These are phyloP conservation scores for Pseudevernia furfuracea DNA, from an alignment of 495 filamentous ascomycete genomes.

Conservation along the genomic window DNA sequence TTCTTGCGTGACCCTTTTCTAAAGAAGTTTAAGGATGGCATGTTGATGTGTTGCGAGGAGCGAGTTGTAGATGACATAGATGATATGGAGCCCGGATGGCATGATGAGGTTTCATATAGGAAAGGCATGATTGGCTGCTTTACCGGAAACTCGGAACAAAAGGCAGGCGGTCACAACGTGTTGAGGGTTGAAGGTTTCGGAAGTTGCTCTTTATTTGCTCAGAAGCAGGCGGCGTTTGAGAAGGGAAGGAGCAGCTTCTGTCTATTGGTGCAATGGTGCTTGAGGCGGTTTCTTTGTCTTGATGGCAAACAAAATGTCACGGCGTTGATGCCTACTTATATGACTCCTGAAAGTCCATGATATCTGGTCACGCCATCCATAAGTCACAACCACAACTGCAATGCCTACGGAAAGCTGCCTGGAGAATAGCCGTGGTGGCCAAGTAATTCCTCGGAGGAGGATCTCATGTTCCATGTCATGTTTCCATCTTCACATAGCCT, in stretches of 20 bases:
- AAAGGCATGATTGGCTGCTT: slow-evolving; percentile 17
- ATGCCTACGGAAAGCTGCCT: not conserved
- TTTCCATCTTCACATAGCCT: too few relatives aligned
- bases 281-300: not conserved
- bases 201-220: not conserved
- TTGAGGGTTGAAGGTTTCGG: not conserved
- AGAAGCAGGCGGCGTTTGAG: not conserved
- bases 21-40: slow-evolving; percentile 14
- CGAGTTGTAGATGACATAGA: not conserved
- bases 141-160: not conserved
- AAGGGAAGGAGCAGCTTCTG: not conserved
- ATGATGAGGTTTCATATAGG: slow-evolving; percentile 12
- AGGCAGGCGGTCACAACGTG: not conserved
- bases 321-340: slow-evolving; percentile 1
- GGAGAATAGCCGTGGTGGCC: not conserved
- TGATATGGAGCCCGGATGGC: slow-evolving; percentile 9
- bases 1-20: not conserved
- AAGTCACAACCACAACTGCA: not conserved
- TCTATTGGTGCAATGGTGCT: not conserved
- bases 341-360: not conserved
- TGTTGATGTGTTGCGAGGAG: slow-evolving; percentile 11
- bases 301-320: not conserved
- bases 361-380: not conserved
- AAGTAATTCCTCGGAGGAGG: not conserved
- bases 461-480: not conserved